These are phyloP conservation scores for Claviceps spartinae DNA, from an alignment of 2,329 filamentous ascomycete genomes.

Conservation along the genomic window DNA sequence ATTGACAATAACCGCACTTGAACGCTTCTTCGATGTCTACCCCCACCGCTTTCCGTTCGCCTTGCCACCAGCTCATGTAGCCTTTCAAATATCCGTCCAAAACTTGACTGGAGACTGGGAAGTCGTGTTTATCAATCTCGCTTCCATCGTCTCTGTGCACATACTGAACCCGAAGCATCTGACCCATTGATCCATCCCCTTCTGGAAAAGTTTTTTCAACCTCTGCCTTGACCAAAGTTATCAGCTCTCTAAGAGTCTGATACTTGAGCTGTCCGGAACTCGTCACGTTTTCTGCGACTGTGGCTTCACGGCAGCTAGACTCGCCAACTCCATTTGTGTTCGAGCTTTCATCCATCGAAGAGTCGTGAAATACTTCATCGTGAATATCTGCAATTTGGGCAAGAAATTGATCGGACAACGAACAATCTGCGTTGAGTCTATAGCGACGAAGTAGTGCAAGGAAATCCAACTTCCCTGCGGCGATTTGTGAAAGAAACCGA, in stretches of 20 bases:
- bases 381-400: constrained; percentile 58
- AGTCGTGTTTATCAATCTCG: constrained; percentile 40
- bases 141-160: constrained; percentile 37
- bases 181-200: constrained; percentile 33
- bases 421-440: constrained; percentile 45
- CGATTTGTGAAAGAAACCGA: constrained; percentile 65
- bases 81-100: constrained; percentile 53
- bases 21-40: constrained; percentile 75
- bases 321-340: not conserved
- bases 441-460: constrained; percentile 58
- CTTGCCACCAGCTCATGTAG: constrained; percentile 81
- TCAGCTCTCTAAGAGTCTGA: constrained; percentile 32
- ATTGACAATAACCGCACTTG: constrained; percentile 79
- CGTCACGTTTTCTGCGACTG: not conserved
- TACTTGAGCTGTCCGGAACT: constrained; percentile 28
- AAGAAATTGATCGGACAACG: constrained; percentile 70
- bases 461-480: constrained; percentile 56
- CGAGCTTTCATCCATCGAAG: constrained; percentile 19
- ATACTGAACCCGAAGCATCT: constrained; percentile 41
- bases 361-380: constrained; percentile 47
- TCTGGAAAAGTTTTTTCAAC: constrained; percentile 38
- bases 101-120: constrained; percentile 51
- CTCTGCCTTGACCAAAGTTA: constrained; percentile 32
- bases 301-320: not conserved
- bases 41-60: constrained; percentile 55